These are phyloP conservation scores for Metarhizium humberi DNA, from an alignment of 2,329 filamentous ascomycete genomes.

Conservation along the genomic window DNA sequence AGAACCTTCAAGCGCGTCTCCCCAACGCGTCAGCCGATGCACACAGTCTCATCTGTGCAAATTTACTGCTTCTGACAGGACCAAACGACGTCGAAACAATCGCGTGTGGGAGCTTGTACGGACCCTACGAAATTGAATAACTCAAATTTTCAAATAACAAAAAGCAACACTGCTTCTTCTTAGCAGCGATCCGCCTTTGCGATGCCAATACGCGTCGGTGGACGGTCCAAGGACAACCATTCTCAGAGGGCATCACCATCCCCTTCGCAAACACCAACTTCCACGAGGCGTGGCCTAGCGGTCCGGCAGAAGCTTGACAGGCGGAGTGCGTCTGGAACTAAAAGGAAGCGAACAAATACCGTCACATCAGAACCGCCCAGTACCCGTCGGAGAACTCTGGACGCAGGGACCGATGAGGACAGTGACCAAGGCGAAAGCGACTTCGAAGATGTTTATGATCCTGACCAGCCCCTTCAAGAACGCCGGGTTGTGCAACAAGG, in stretches of 20 bases:
- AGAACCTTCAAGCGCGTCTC: neutral
- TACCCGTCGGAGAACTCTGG: slow-evolving; percentile 11
- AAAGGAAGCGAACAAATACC: slow-evolving; percentile 22
- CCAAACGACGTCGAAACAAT: neutral
- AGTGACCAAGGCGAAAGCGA: slow-evolving; percentile 8
- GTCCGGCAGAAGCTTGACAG: slow-evolving; percentile 16
- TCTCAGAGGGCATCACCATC: slow-evolving; percentile 13
- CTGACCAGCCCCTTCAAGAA: slow-evolving; percentile 69
- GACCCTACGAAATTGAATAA: neutral
- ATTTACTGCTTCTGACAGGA: neutral
- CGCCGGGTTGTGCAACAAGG: slow-evolving; percentile 61
- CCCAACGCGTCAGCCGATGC: neutral
- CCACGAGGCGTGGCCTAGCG: slow-evolving; percentile 13
- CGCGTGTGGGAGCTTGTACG: neutral
- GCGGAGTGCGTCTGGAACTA: slow-evolving; percentile 16
- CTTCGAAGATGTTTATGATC: slow-evolving; percentile 56
- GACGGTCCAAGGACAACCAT: slow-evolving; percentile 8
- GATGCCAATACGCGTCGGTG: slow-evolving; percentile 18
- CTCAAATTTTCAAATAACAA: neutral
- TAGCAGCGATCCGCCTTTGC: neutral
- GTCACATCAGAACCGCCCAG: slow-evolving; percentile 12
- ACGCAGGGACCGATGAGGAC: slow-evolving; percentile 9
- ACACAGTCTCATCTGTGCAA: neutral
- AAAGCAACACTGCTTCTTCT: neutral
- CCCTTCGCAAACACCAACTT: slow-evolving; percentile 9